Evolutionary conservation across 768 basidiomycete species (phyloP), one percentile per base, ranked within the genome.

Genomic region (Amylocystis lapponica): DNA sequence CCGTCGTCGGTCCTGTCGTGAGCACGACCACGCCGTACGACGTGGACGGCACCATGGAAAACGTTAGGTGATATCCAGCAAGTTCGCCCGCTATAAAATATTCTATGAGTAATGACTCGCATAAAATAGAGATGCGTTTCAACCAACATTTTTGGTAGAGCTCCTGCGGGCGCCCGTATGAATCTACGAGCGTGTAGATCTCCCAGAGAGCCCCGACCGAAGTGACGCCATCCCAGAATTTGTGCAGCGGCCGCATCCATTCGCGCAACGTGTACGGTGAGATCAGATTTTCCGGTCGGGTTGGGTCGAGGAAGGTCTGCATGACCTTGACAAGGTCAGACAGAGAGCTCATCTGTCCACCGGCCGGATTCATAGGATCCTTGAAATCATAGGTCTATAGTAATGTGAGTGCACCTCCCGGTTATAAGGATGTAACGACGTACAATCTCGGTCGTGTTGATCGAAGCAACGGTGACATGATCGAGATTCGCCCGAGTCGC

Each of bases 331-430:
- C 55, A 7, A 74, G 57, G 49, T 79, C 78, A 1, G 65, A 51
- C 10, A 79, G 58, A 0, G 75, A 76, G 46, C 68, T 66, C 50
- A 72, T 74, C 47, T 79, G 76, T 2, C 75, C 76, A 2, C 69
- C 76, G 2, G 70, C 53, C 3, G 75, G 63, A 44, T 75, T 72
- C 47, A 54, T 55, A 0, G 63, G 53, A 37, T 70, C 69, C 14
- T 55, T 45, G 44, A 75, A 65, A 39, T 65, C 61, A 11, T 55
- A 51, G 41, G 75, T 72, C 65, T 73, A 31, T n/a, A 31, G 17
- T 38, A 14, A 47, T 1, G 16, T 54, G 26, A 34, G 2, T 7
- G 16, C 7, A 29, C 12, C 4, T 39, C 4, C 43, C 9, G 22
- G 11, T 4, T 5, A 11, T 13, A 34, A 10, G 17, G 20, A 16